These are phyloP conservation scores for Hymenoscyphus infarciens DNA, from an alignment of 2,329 filamentous ascomycete genomes.

Conservation along the genomic window DNA sequence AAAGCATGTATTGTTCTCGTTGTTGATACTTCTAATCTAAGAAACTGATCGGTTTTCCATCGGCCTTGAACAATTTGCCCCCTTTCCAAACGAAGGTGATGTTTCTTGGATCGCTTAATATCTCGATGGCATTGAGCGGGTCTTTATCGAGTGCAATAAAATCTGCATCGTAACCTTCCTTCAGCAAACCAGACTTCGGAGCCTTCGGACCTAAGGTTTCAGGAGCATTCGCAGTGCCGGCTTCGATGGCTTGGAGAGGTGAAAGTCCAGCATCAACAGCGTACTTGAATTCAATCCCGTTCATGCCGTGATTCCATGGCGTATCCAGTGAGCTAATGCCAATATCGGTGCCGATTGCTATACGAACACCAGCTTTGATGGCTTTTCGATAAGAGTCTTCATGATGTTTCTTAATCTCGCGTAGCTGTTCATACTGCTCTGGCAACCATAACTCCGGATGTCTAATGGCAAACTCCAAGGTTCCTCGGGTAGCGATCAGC, in stretches of 20 bases:
- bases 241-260: conserved; percentile 48
- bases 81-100: conserved; percentile 47
- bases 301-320: conserved; percentile 39
- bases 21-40: neutral
- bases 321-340: conserved; percentile 34
- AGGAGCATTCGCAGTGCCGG: conserved; percentile 45
- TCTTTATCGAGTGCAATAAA: conserved; percentile 43
- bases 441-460: conserved; percentile 34
- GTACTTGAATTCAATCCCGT: conserved; percentile 45
- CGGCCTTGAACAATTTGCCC: conserved; percentile 40
- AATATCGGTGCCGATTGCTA: conserved; percentile 47
- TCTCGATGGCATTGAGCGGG: conserved; percentile 43
- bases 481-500: neutral
- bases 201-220: conserved; percentile 43
- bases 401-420: neutral
- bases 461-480: conserved; percentile 40
- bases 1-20: neutral
- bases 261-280: conserved; percentile 48
- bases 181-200: conserved; percentile 43
- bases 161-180: conserved; percentile 46
- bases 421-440: conserved; percentile 22
- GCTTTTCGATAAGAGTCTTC: conserved; percentile 39
- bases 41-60: neutral
- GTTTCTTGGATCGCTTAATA: conserved; percentile 39
- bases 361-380: conserved; percentile 42